Evolutionary conservation across 768 basidiomycete species (phyloP).

Genomic region (Dentipellis sp.): DNA sequence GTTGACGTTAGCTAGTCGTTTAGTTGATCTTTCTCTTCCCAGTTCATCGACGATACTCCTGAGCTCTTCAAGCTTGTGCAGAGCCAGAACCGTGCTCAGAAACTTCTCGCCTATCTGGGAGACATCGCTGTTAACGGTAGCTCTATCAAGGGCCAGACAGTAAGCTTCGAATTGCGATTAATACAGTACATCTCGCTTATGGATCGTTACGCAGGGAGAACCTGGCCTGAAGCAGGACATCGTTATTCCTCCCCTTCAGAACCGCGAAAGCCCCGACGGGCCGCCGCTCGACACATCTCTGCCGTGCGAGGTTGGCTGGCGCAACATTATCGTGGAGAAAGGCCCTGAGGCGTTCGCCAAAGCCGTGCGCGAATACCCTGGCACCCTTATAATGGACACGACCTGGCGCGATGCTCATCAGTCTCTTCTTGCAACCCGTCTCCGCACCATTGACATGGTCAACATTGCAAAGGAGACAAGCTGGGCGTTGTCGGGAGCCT

Average conservation of each 20-base stretch:
- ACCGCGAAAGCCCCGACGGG: slow-evolving; percentile 67
- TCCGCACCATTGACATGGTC: slow-evolving; percentile 94
- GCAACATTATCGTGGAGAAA: slow-evolving; percentile 96
- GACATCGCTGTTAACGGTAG: slow-evolving; percentile 98
- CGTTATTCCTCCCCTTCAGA: slow-evolving; percentile 69
- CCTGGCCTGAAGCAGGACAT: slow-evolving; percentile 91
- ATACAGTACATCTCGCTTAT: neutral
- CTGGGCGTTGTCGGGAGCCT: slow-evolving; percentile 90
- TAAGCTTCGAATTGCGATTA: neutral
- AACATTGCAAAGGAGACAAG: slow-evolving; percentile 98
- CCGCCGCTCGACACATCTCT: slow-evolving; percentile 67
- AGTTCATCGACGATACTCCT: slow-evolving; percentile 99
- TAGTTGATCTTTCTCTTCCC: neutral
- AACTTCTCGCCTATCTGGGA: slow-evolving; percentile 92
- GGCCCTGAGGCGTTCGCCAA: slow-evolving; percentile 98
- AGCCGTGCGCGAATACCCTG: slow-evolving; percentile 93
- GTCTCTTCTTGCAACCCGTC: slow-evolving; percentile 90
- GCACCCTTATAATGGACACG: slow-evolving; percentile 94
- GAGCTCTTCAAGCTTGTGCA: slow-evolving; percentile 98
- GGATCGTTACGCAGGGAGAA: slow-evolving; percentile 48
- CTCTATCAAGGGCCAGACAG: slow-evolving; percentile 89
- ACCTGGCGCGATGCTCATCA: slow-evolving; percentile 99
- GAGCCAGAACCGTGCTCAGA: slow-evolving; percentile 97
- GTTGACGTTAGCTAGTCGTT: too few relatives aligned
- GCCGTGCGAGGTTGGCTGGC: slow-evolving; percentile 89